A percentile compares a stretch with the other conserved stretches of the same genome.
Conservation (phyloP, 495 filamentous ascomycete species). For the Hyaloscypha variabilis region DNA sequence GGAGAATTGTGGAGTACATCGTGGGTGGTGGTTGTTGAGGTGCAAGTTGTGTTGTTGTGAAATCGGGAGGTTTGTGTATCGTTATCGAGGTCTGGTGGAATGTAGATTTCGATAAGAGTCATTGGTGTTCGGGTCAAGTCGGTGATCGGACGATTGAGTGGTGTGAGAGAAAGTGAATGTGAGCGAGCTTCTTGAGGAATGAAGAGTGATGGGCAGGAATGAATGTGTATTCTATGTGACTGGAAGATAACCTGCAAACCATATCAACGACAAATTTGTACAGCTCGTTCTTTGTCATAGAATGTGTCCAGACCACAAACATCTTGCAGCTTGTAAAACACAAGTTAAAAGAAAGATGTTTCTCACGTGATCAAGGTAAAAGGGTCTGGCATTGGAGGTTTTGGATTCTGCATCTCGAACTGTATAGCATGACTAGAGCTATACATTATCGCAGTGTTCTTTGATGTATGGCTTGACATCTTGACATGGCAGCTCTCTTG, state of each 20-base stretch:
- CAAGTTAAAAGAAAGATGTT: neutral
- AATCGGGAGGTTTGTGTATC: neutral
- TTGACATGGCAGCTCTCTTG: neutral
- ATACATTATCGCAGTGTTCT: neutral
- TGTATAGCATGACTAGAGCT: neutral
- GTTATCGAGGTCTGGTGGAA: neutral
- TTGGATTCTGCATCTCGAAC: neutral
- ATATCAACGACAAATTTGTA: neutral
- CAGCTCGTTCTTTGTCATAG: neutral
- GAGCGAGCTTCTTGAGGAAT: neutral
- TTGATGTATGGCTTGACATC: neutral
- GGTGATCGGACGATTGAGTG: neutral
- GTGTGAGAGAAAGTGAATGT: neutral
- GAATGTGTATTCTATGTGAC: neutral
- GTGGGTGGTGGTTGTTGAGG: neutral
- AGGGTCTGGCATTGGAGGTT: neutral
- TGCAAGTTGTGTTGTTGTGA: neutral
- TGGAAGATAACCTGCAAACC: neutral
- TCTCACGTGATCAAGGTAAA: neutral
- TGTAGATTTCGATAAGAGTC: neutral
- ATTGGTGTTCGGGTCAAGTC: neutral
- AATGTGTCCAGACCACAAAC: neutral
- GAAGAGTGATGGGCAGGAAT: neutral
- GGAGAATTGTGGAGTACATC: constrained; percentile 18
- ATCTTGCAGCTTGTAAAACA: neutral